Evolutionary conservation across 2,329 filamentous ascomycete genomes (phyloP).

Genomic region (Exophiala phaeomuriformis): DNA sequence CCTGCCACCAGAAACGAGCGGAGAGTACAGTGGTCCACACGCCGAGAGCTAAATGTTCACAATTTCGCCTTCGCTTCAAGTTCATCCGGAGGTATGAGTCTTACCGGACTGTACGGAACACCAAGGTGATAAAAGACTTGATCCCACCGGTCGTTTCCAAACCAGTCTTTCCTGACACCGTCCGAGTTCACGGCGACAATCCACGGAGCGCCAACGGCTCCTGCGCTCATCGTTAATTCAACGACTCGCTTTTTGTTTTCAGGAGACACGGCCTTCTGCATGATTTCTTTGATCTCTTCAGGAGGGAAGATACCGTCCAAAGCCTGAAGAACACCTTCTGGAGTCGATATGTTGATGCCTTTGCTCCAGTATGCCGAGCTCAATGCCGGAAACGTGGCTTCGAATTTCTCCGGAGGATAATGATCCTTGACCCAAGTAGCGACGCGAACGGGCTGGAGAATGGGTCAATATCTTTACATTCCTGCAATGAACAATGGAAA

Average conservation of each 20-base stretch:
- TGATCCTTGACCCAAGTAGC: conserved; percentile 22
- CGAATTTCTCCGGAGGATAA: conserved; percentile 20
- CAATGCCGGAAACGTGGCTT: conserved; percentile 17
- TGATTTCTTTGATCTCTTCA: conserved; percentile 20
- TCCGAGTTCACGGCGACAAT: conserved; percentile 16
- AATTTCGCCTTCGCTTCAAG: conserved; percentile 13
- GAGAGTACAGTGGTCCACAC: too few species aligned
- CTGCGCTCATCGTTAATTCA: conserved; percentile 15
- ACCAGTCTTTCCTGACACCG: conserved; percentile 16
- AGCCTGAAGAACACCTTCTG: conserved; percentile 14
- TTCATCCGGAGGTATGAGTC: conserved; percentile 15
- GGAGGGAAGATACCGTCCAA: conserved; percentile 17
- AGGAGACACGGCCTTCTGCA: conserved; percentile 14
- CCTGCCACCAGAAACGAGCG: too few species aligned
- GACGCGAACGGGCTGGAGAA: conserved; percentile 15
- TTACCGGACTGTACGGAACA: conserved; percentile 12
- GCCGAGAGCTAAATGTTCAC: background rate
- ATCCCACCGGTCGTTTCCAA: conserved; percentile 21
- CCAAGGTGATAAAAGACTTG: conserved; percentile 17
- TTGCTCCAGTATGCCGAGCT: conserved; percentile 20
- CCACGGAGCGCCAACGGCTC: conserved; percentile 20
- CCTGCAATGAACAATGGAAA: background rate
- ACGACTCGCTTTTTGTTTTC: conserved; percentile 20
- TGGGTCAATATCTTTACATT: background rate
- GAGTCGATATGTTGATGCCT: conserved; percentile 19